A percentile compares a stretch with the other conserved stretches of the same genome.
Conservation (phyloP, 208 protist species). For the Novymonas esmeraldas region DNA sequence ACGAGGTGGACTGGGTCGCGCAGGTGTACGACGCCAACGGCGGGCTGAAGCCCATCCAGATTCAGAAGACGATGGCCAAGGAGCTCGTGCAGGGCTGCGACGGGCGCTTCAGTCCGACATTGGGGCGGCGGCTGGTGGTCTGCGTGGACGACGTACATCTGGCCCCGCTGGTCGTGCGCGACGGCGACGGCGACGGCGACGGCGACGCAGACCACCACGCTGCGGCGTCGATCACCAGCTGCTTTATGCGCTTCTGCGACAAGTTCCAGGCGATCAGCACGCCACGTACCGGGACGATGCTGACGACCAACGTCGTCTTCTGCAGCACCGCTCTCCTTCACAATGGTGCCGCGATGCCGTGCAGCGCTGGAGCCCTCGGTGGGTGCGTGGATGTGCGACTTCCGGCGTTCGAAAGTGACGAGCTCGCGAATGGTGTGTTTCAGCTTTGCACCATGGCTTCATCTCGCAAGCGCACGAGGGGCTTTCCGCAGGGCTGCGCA, state of each 20-base stretch:
- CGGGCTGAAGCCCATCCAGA: slow-evolving; percentile 39
- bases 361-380: slow-evolving; percentile 24
- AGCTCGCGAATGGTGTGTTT: slow-evolving; percentile 57
- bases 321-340: slow-evolving; percentile 32
- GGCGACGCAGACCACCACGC: not conserved
- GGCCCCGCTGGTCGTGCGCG: slow-evolving; percentile 19
- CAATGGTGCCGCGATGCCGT: slow-evolving; percentile 5
- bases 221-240: slow-evolving; percentile 33
- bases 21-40: slow-evolving; percentile 56
- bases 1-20: slow-evolving; percentile 55
- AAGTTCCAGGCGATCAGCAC: slow-evolving; percentile 64
- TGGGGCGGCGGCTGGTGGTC: slow-evolving; percentile 74
- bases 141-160: slow-evolving; percentile 90
- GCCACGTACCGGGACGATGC: slow-evolving; percentile 58
- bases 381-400: slow-evolving; percentile 60
- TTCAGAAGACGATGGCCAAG: slow-evolving; percentile 66
- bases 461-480: slow-evolving; percentile 50
- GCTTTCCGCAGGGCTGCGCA: slow-evolving; percentile 41
- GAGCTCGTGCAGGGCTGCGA: slow-evolving; percentile 50
- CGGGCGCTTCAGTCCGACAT: slow-evolving; percentile 54
- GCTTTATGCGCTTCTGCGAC: slow-evolving; percentile 72
- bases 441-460: slow-evolving; percentile 63
- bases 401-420: slow-evolving; percentile 57
- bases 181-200: slow-evolving; percentile 2
- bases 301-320: slow-evolving; percentile 68